Percentiles rank a stretch among this genome's conserved stretches.
Conservation (phyloP, 345 rosid species). For the Excoecaria agallocha region DNA sequence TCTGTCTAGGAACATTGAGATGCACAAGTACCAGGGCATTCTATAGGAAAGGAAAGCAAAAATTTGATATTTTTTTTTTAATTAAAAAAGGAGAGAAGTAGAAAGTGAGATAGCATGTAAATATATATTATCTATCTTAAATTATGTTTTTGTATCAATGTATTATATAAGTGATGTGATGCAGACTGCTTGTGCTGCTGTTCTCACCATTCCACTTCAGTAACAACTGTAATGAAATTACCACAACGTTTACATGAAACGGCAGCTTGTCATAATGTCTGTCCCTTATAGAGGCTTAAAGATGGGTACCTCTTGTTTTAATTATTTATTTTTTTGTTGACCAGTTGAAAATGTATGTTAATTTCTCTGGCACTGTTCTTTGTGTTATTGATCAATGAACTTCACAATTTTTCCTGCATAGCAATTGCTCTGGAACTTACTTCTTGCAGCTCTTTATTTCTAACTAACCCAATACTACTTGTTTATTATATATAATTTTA, state of each 20-base stretch:
- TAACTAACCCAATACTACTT: too few species aligned
- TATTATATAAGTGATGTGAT: slow-evolving; percentile 21
- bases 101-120: slow-evolving; percentile 39
- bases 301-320: slow-evolving; percentile 2
- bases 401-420: slow-evolving; percentile 21
- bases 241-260: slow-evolving; percentile 20
- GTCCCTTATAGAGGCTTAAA: slow-evolving; percentile 9
- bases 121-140: slow-evolving; percentile 21
- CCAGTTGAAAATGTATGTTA: slow-evolving; percentile 11
- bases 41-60: slow-evolving; percentile 6
- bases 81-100: slow-evolving; percentile 26
- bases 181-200: slow-evolving; percentile 33
- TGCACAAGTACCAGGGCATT: slow-evolving; percentile 1
- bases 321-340: slow-evolving; percentile 9
- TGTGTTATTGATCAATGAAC: slow-evolving; percentile 16
- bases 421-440: too few species aligned
- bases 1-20: slow-evolving; percentile 27
- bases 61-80: neutral
- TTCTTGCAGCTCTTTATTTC: too few species aligned
- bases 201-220: neutral
- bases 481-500: too few species aligned
- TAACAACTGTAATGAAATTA: slow-evolving; percentile 4
- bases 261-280: slow-evolving; percentile 21
- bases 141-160: slow-evolving; percentile 27
- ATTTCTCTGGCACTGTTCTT: slow-evolving; percentile 8